Conservation (phyloP, 148 eudicot species). For the Spergularia bocconei region DNA sequence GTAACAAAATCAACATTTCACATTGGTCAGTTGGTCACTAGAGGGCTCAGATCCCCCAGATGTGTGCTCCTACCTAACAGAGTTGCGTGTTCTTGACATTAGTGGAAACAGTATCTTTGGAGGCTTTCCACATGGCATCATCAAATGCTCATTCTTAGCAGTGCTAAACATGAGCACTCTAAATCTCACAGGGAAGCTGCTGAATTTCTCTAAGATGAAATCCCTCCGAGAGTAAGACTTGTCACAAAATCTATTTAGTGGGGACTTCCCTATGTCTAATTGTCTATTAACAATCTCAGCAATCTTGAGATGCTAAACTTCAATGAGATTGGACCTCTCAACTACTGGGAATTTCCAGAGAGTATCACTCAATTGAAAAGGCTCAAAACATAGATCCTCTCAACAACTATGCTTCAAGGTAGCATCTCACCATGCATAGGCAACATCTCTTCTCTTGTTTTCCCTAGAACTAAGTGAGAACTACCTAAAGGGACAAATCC, state of each 20-base stretch:
- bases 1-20: constrained; percentile 46
- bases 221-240: constrained; percentile 53
- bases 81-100: constrained; percentile 47
- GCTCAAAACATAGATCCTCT: constrained; percentile 53
- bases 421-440: constrained; percentile 57
- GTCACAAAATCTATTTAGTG: constrained; percentile 48
- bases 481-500: constrained; percentile 52
- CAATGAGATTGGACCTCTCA: constrained; percentile 48
- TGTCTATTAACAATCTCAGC: constrained; percentile 60
- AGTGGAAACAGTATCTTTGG: constrained; percentile 49
- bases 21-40: constrained; percentile 50
- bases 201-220: constrained; percentile 54
- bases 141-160: constrained; percentile 58
- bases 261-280: constrained; percentile 67
- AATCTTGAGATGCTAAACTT: constrained; percentile 54
- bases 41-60: constrained; percentile 58
- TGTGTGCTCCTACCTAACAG: constrained; percentile 60
- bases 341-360: constrained; percentile 61
- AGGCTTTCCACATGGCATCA: constrained; percentile 47
- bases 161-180: constrained; percentile 48
- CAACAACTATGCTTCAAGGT: constrained; percentile 58
- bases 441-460: constrained; percentile 71
- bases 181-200: constrained; percentile 45
- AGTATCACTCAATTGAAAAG: constrained; percentile 39
- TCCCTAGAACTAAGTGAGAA: constrained; percentile 74